Evolutionary conservation across 345 rosid genomes (phyloP).

Genomic region (Brassica carinata): DNA sequence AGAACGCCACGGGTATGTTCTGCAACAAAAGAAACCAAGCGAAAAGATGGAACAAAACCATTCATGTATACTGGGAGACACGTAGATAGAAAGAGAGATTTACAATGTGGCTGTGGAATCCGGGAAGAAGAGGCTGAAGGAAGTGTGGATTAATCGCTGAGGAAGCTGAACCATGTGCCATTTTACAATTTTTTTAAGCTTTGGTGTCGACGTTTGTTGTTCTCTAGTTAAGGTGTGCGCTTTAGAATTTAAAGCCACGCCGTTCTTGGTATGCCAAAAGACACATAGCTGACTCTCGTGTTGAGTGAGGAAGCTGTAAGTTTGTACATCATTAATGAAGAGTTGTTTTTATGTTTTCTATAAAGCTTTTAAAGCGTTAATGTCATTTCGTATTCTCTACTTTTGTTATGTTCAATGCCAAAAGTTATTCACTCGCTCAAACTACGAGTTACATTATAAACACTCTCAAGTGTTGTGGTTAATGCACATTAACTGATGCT

Average conservation of each 20-base stretch:
- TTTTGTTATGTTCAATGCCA: background rate
- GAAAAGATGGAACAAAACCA: background rate
- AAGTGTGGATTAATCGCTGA: slow-evolving; percentile 4
- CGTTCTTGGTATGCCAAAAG: background rate
- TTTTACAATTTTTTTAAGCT: background rate
- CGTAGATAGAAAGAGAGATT: background rate
- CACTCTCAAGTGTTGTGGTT: background rate
- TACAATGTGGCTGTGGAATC: slow-evolving; percentile 13
- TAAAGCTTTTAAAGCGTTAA: background rate
- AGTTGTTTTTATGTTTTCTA: background rate
- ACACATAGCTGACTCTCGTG: background rate
- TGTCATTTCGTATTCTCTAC: background rate
- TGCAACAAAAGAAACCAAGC: background rate
- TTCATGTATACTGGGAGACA: background rate
- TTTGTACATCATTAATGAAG: background rate
- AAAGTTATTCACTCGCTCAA: background rate
- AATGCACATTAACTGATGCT: background rate
- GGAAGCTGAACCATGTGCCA: slow-evolving; percentile 18
- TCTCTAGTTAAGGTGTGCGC: background rate
- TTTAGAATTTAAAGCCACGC: background rate
- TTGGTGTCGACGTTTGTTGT: background rate
- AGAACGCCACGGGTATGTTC: slow-evolving; percentile 14
- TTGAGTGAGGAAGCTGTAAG: background rate
- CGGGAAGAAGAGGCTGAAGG: slow-evolving; percentile 28
- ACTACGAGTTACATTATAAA: background rate